Evolutionary conservation across 805 yeast species (phyloP), one percentile per base, ranked within the genome.

Genomic region (Ogataea pini): DNA sequence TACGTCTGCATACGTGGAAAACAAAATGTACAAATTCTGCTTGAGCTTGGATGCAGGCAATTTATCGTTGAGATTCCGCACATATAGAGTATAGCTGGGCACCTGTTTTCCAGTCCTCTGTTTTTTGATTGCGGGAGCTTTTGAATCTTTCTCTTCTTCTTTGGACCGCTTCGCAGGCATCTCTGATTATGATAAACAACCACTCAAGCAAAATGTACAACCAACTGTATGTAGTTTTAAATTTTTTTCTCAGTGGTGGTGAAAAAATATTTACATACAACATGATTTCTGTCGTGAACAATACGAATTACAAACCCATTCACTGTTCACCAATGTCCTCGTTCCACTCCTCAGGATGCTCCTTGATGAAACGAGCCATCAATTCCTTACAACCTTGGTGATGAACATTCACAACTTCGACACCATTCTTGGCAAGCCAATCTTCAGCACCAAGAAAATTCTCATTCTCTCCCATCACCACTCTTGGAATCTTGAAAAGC

Each of bases 371-470:
- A 55, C 80, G 76, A 46, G 74, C 72, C 96, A 94, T 87, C 53
- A 94, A 64, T 13, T 76, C 75, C 63, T 81, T 81, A 63, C 94
- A 87, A 55, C 79, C 78, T 13, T 70, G 70, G 59, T 78, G 80
- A 36, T 86, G 68, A 58, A 80, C 52, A 61, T 85, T 80, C 45
- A 83, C 72, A n/a, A 85, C 78, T 60, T 86, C 89, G 46, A 87
- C 84, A 14, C 95, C 96, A 57, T 84, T 73, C 3, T 76, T 61
- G 52, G 66, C 63, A 59, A 92, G 73, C 65, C 82, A 82, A 36
- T 83, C 86, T 65, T 92, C 97, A 22, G 88, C 96, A 10, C 97
- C 97, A 28, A 76, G 57, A 58, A 86, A 92, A 25, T 85, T 92
- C 47, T 70, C 79, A 68, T 90, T 90, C 65, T 92, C 99, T 25